phyloP scores from a whole-genome alignment of 225 moss, liverwort and hornwort species.

The Asterella californica region DNA sequence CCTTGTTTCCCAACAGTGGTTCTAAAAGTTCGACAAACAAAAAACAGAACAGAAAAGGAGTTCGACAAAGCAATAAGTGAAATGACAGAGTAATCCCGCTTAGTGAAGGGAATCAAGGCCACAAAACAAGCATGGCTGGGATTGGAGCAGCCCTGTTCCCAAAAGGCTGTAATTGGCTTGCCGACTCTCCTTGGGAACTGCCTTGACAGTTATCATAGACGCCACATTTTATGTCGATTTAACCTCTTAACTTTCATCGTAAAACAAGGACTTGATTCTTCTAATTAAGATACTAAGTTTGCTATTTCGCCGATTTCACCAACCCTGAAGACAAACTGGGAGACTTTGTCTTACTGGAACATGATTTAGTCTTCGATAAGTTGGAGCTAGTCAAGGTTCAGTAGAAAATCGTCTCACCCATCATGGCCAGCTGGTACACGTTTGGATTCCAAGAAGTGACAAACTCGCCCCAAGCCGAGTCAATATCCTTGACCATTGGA shows the following conservation, averaged over 20 bases:
- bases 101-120: neutral
- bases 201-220: neutral
- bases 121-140: too few relatives aligned
- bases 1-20: neutral
- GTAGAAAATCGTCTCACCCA: neutral
- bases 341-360: too few relatives aligned
- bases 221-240: neutral
- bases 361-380: too few relatives aligned
- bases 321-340: too few relatives aligned
- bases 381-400: neutral
- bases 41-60: too few relatives aligned
- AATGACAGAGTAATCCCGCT: neutral
- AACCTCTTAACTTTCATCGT: neutral
- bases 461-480: neutral
- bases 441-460: neutral
- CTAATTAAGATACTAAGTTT: neutral
- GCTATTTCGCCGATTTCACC: too few relatives aligned
- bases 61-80: too few relatives aligned
- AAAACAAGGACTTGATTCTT: neutral
- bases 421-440: neutral
- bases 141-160: too few relatives aligned
- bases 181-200: neutral
- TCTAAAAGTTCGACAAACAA: neutral
- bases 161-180: neutral
- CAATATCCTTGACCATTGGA: neutral